Conservation (phyloP, 305 asterid genomes). For the Solanum hybrid region DNA sequence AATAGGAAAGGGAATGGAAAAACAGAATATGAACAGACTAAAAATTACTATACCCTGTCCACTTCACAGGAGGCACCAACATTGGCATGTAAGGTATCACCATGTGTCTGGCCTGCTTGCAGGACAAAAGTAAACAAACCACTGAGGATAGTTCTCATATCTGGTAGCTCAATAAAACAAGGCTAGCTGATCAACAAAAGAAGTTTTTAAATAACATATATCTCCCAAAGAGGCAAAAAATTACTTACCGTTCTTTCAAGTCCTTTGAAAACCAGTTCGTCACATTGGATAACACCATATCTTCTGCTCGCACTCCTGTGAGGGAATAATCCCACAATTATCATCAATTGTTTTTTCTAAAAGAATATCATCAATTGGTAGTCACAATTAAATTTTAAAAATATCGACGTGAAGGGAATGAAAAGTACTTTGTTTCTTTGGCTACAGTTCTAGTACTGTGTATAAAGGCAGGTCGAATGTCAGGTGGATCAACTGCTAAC, state of each 20-base stretch:
- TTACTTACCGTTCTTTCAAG: conserved; percentile 77
- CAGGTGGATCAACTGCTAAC: conserved; percentile 60
- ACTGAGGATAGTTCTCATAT: not conserved
- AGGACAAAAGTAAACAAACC: conserved; percentile 6
- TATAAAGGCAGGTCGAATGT: conserved; percentile 85
- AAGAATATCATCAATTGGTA: conserved; percentile 4
- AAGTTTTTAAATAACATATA: not conserved
- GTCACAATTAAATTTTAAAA: not conserved
- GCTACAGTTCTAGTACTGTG: conserved; percentile 53
- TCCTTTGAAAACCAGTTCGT: conserved; percentile 73
- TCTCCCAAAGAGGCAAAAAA: not conserved
- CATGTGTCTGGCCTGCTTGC: conserved; percentile 83
- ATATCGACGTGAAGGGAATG: not conserved
- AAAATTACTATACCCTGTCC: conserved; percentile 65
- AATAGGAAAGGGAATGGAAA: not conserved
- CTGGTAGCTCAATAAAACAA: not conserved
- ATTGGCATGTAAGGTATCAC: conserved; percentile 98
- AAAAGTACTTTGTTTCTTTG: conserved; percentile 42
- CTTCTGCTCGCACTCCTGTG: conserved; percentile 61
- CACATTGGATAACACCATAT: conserved; percentile 81
- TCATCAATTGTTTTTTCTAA: not conserved
- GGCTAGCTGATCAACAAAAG: not conserved
- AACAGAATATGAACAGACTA: not conserved
- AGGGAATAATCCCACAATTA: conserved; percentile 19
- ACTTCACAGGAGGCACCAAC: conserved; percentile 88